phyloP scores from a whole-genome alignment of 1,284 basidiomycete species.

The Caloboletus firmus region DNA sequence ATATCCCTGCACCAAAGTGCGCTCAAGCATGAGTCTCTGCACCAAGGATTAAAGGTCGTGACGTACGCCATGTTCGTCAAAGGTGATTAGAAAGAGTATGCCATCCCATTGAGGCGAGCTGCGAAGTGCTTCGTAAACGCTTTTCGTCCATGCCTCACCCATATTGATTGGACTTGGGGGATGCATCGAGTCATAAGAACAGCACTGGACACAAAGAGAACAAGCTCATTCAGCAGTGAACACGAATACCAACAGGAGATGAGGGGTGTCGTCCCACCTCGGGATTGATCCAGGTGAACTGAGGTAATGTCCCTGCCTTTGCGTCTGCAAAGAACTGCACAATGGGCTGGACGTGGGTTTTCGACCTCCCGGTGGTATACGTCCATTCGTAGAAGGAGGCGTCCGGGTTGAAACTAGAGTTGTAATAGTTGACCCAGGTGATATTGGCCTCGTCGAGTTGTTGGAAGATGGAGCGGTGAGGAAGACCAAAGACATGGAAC shows the following conservation, averaged over 20 bases:
- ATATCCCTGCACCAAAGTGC: conserved; percentile 15
- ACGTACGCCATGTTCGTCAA: conserved; percentile 30
- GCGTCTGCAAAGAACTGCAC: conserved; percentile 23
- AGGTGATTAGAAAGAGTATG: conserved; percentile 24
- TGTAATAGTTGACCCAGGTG: conserved; percentile 30
- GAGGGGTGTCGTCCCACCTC: conserved; percentile 21
- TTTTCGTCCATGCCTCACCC: conserved; percentile 29
- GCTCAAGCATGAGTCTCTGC: background rate
- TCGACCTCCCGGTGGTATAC: conserved; percentile 18
- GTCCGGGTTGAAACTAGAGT: conserved; percentile 29
- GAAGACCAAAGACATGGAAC: conserved; percentile 24
- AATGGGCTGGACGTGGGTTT: conserved; percentile 22
- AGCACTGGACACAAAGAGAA: conserved; percentile 15
- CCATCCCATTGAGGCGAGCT: conserved; percentile 26
- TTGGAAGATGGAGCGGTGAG: conserved; percentile 30
- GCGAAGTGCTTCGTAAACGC: conserved; percentile 26
- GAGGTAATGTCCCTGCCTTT: conserved; percentile 24
- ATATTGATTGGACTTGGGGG: conserved; percentile 29
- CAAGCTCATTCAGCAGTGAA: background rate
- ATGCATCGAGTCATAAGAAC: conserved; percentile 29
- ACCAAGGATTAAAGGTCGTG: background rate
- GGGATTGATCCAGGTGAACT: conserved; percentile 30
- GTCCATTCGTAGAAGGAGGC: conserved; percentile 28
- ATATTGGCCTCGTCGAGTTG: conserved; percentile 30
- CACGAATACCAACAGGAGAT: background rate